Evolutionary conservation across 169 alveolate species (phyloP).

Genomic region (Sarcocystis neurona): DNA sequence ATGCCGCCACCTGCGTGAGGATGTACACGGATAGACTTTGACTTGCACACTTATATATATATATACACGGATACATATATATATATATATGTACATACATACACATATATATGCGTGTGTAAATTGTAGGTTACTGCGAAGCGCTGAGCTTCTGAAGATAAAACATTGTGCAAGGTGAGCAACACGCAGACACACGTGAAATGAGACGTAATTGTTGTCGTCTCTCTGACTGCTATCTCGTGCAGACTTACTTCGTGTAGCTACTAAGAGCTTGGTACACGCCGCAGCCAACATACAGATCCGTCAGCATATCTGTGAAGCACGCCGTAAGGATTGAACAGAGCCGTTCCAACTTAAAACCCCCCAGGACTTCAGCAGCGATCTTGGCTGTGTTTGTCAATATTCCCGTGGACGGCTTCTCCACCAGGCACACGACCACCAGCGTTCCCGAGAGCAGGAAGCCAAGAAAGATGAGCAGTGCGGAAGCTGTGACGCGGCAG

Average conservation of each 20-base stretch:
- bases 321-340: neutral
- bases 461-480: neutral
- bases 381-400: neutral
- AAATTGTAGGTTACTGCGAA: neutral
- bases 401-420: too few relatives aligned
- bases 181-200: too few relatives aligned
- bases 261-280: conserved; percentile 4
- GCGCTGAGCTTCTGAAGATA: too few relatives aligned
- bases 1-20: too few relatives aligned
- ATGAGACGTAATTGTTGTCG: too few relatives aligned
- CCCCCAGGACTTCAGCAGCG: neutral
- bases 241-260: neutral
- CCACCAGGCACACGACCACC: neutral
- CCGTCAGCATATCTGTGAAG: neutral
- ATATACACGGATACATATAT: too few relatives aligned
- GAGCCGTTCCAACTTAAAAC: neutral
- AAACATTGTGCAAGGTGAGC: too few relatives aligned
- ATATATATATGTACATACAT: too few relatives aligned
- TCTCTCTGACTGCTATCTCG: too few relatives aligned
- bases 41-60: too few relatives aligned
- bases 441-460: neutral
- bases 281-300: conserved; percentile 8
- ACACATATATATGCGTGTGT: too few relatives aligned
- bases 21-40: too few relatives aligned
- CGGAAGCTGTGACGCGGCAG: neutral